A percentile compares a stretch with the other conserved stretches of the same genome.
These are phyloP conservation scores for Fusarium solani-melongenae DNA, from an alignment of 2,329 filamentous ascomycete genomes.

Conservation along the genomic window DNA sequence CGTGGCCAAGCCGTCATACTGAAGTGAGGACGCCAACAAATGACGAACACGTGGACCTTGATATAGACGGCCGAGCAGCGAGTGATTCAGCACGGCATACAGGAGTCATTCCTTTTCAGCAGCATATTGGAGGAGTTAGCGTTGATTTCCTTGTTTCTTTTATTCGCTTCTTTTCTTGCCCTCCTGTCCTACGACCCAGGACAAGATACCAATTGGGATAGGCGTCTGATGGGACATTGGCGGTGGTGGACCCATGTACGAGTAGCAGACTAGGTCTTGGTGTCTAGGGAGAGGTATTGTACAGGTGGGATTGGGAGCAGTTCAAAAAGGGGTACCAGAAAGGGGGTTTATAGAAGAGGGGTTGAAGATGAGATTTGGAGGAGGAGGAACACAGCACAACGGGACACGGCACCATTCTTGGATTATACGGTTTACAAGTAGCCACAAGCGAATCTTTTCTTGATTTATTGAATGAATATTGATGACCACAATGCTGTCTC, in stretches of 20 bases:
- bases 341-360: not conserved
- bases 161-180: constrained; percentile 1
- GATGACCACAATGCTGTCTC: not conserved
- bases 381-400: constrained; percentile 19
- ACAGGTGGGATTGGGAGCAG: constrained; percentile 14
- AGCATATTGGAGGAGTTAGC: constrained; percentile 38
- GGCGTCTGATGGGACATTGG: constrained; percentile 33
- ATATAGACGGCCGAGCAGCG: constrained; percentile 17
- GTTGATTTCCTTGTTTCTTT: constrained; percentile 21
- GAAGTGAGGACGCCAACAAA: not conserved
- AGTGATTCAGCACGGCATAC: constrained; percentile 11
- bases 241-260: constrained; percentile 30
- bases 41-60: constrained; percentile 14
- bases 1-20: constrained; percentile 8
- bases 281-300: constrained; percentile 18
- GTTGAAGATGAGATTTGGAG: constrained; percentile 5
- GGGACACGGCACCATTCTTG: constrained; percentile 25
- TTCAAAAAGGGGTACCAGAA: constrained; percentile 4
- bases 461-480: constrained; percentile 10
- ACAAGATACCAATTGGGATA: constrained; percentile 35
- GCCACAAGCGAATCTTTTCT: constrained; percentile 36
- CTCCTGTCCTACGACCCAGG: constrained; percentile 4
- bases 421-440: constrained; percentile 32
- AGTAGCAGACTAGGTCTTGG: constrained; percentile 33
- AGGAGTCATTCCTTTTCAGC: constrained; percentile 20